Percentiles rank a stretch among this genome's conserved stretches.
Evolutionary conservation across 1,139 yeast genomes (phyloP).

Genomic region (Yamadazyma oceani): DNA sequence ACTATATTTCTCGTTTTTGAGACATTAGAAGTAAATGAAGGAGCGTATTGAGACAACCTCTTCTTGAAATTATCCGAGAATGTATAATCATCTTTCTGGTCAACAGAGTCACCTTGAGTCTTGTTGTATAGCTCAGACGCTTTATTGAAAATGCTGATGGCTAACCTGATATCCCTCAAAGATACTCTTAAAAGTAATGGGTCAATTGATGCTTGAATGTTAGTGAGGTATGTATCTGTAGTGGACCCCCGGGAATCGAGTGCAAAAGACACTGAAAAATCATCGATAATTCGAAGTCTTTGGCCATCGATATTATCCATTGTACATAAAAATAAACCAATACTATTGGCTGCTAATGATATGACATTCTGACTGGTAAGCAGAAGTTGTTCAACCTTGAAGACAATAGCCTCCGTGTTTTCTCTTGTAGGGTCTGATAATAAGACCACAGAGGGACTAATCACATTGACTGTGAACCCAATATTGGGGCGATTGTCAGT

Average conservation of each 20-base stretch:
- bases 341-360: constrained; percentile 70
- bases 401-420: constrained; percentile 85
- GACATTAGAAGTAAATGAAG: constrained; percentile 53
- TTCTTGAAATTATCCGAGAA: constrained; percentile 64
- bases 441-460: constrained; percentile 76
- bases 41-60: constrained; percentile 62
- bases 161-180: constrained; percentile 81
- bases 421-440: constrained; percentile 73
- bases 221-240: constrained; percentile 54
- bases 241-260: constrained; percentile 72
- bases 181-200: constrained; percentile 82
- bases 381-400: constrained; percentile 79
- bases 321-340: constrained; percentile 81
- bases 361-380: constrained; percentile 66
- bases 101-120: constrained; percentile 22
- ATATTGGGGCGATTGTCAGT: constrained; percentile 15
- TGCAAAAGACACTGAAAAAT: constrained; percentile 77
- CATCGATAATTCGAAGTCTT: constrained; percentile 78
- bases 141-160: constrained; percentile 66
- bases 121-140: constrained; percentile 60
- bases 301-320: constrained; percentile 67
- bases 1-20: constrained; percentile 20
- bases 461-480: constrained; percentile 67
- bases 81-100: constrained; percentile 29
- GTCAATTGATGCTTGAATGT: constrained; percentile 71